These are phyloP conservation scores for Endothia cerciana DNA, from an alignment of 2,329 filamentous ascomycete species.

Conservation along the genomic window DNA sequence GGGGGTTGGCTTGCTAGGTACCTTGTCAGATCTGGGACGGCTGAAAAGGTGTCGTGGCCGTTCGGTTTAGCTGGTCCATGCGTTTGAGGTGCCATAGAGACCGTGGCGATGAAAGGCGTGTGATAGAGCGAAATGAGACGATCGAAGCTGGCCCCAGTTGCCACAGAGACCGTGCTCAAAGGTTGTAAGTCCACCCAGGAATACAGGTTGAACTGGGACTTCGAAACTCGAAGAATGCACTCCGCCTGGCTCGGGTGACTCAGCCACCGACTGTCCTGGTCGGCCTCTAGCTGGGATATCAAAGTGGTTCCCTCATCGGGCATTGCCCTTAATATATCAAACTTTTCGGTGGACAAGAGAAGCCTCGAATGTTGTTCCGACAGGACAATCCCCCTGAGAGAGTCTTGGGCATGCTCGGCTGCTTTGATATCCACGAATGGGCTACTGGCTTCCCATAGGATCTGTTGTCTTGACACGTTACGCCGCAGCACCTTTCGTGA, in stretches of 20 bases:
- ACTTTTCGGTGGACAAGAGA: not conserved
- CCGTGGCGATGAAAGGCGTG: constrained; percentile 13
- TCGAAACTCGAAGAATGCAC: not conserved
- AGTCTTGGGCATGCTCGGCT: not conserved
- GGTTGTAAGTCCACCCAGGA: not conserved
- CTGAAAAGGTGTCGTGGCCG: not conserved
- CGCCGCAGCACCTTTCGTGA: constrained; percentile 23
- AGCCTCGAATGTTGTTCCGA: not conserved
- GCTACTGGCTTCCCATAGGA: not conserved
- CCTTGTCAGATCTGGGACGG: constrained; percentile 20
- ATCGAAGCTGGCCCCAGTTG: not conserved
- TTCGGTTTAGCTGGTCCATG: not conserved
- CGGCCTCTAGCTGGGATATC: not conserved
- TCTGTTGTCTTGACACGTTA: not conserved
- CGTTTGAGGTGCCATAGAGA: not conserved
- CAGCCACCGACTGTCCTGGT: not conserved
- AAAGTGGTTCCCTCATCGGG: not conserved
- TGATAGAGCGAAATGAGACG: not conserved
- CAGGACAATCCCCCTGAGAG: not conserved
- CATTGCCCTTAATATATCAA: not conserved
- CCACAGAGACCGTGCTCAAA: not conserved
- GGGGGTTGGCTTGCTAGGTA: not conserved
- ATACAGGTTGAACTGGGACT: not conserved
- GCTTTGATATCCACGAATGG: not conserved
- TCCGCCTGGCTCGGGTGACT: not conserved